These are phyloP conservation scores for Phyllosticta citriasiana DNA, from an alignment of 2,329 filamentous ascomycete genomes.

Conservation along the genomic window DNA sequence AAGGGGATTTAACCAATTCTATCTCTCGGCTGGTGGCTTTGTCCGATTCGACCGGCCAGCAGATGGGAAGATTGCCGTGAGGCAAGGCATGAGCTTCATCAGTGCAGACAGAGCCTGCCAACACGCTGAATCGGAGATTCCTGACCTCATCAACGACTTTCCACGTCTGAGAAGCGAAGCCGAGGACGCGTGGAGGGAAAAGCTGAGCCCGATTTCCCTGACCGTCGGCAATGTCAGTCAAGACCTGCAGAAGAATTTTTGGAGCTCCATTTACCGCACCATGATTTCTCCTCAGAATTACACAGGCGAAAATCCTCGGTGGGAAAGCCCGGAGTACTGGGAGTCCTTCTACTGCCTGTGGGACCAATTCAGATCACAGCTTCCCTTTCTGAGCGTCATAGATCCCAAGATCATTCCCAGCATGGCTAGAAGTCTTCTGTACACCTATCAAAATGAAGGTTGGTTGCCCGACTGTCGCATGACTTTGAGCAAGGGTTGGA, in stretches of 20 bases:
- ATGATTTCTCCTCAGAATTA: constrained; percentile 39
- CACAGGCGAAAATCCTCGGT: constrained; percentile 38
- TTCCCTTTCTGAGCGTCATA: constrained; percentile 58
- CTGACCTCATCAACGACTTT: constrained; percentile 50
- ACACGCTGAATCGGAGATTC: constrained; percentile 61
- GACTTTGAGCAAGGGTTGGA: constrained; percentile 65
- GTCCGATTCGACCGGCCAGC: constrained; percentile 45
- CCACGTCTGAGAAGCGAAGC: constrained; percentile 37
- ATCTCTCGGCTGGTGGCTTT: constrained; percentile 25
- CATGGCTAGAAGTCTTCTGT: constrained; percentile 62
- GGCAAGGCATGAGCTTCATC: constrained; percentile 62
- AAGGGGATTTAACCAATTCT: constrained; percentile 27
- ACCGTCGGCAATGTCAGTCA: constrained; percentile 25
- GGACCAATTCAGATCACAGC: constrained; percentile 39
- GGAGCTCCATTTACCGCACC: constrained; percentile 36
- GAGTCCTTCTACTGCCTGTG: constrained; percentile 52
- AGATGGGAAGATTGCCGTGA: constrained; percentile 47
- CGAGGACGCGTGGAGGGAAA: constrained; percentile 30
- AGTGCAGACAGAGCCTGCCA: constrained; percentile 55
- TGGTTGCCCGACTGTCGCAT: constrained; percentile 70
- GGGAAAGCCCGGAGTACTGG: constrained; percentile 35
- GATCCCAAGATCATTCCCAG: constrained; percentile 54
- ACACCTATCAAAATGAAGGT: constrained; percentile 61
- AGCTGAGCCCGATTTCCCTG: constrained; percentile 30
- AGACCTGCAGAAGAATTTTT: constrained; percentile 32